These are phyloP conservation scores for Saraca asoca DNA, from an alignment of 331 rosid species.

Conservation along the genomic window DNA sequence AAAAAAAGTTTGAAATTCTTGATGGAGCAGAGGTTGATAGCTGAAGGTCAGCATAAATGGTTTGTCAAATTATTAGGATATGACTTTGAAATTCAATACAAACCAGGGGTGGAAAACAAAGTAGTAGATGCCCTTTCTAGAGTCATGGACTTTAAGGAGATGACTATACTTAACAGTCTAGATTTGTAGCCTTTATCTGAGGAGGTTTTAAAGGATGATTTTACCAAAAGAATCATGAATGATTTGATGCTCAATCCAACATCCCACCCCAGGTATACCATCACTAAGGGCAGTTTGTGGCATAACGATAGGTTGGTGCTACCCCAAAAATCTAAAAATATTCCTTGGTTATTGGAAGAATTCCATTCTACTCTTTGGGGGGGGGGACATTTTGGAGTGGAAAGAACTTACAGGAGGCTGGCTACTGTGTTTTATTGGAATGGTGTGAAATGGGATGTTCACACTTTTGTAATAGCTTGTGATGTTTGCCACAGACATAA, in stretches of 20 bases:
- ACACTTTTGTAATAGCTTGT: too few relatives aligned
- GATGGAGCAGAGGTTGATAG: neutral
- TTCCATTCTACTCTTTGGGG: too few relatives aligned
- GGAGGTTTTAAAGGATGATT: neutral
- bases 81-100: neutral
- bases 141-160: neutral
- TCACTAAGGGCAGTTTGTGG: too few relatives aligned
- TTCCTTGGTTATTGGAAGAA: too few relatives aligned
- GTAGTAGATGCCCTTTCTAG: neutral
- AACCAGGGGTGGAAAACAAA: neutral
- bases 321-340: too few relatives aligned
- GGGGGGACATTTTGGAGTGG: too few relatives aligned
- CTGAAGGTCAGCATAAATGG: neutral
- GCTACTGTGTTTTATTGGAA: too few relatives aligned
- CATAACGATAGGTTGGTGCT: too few relatives aligned
- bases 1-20: neutral
- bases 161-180: neutral
- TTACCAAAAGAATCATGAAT: neutral
- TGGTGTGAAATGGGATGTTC: too few relatives aligned
- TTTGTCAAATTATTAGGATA: neutral
- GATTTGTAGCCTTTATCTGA: neutral
- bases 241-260: neutral
- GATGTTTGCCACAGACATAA: too few relatives aligned
- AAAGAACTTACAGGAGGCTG: too few relatives aligned
- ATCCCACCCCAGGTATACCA: too few relatives aligned